Conservation (phyloP, 2,329 filamentous ascomycete species). For the Calonectria pauciramosa region DNA sequence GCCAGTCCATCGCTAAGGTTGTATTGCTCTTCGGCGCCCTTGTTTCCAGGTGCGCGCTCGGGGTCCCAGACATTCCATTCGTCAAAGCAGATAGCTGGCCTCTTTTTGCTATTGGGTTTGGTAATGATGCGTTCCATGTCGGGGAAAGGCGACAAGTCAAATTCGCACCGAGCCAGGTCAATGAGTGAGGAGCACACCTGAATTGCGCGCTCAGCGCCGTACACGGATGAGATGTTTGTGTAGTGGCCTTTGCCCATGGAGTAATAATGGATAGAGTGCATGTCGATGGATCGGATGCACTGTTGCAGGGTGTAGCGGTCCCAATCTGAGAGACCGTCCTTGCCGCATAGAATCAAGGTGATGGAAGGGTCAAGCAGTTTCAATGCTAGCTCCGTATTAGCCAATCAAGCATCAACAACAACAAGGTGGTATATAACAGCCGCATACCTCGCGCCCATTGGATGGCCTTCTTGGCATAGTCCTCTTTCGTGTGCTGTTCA, state of each 20-base stretch:
- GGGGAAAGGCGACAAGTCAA: constrained; percentile 30
- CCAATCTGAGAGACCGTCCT: constrained; percentile 78
- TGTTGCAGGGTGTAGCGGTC: constrained; percentile 67
- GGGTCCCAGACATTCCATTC: constrained; percentile 89
- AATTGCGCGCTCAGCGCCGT: constrained; percentile 78
- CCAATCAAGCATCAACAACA: not conserved
- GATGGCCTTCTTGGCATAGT: constrained; percentile 75
- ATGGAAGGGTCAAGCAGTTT: constrained; percentile 78
- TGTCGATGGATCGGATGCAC: constrained; percentile 63
- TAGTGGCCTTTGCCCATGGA: constrained; percentile 80
- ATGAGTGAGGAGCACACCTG: constrained; percentile 77
- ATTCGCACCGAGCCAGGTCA: constrained; percentile 58
- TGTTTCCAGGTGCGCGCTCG: constrained; percentile 75
- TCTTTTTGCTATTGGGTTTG: constrained; percentile 66
- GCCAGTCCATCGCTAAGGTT: constrained; percentile 81
- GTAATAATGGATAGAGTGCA: constrained; percentile 68
- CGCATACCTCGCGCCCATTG: constrained; percentile 73
- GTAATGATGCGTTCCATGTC: constrained; percentile 76
- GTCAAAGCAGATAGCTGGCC: constrained; percentile 79
- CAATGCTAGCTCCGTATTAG: constrained; percentile 57
- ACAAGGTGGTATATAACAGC: rapidly evolving
- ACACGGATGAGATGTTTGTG: constrained; percentile 81
- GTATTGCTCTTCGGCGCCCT: constrained; percentile 80
- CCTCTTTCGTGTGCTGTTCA: constrained; percentile 75
- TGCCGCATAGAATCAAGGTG: constrained; percentile 77